Conservation (phyloP, 1,284 basidiomycete species). For the Ustilago tritici region DNA sequence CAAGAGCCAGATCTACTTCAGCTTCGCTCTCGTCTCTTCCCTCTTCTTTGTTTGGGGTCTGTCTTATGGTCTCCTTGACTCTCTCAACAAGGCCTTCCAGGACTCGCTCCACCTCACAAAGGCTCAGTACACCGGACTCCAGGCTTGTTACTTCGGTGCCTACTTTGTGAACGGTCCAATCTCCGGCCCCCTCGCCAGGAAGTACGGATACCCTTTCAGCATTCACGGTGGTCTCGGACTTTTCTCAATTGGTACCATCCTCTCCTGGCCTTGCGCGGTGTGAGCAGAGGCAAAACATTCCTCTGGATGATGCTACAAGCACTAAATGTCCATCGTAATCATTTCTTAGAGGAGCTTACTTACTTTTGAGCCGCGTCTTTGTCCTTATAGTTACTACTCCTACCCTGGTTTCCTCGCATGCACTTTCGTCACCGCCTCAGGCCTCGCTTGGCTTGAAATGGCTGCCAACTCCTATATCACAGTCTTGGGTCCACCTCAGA, state of each 20-base stretch:
- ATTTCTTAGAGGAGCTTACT: no score
- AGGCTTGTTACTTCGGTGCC: constrained; percentile 82
- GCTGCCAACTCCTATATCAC: constrained; percentile 85
- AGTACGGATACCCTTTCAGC: constrained; percentile 71
- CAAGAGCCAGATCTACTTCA: constrained; percentile 63
- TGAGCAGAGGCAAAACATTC: no score
- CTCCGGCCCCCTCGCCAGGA: constrained; percentile 55
- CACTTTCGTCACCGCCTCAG: constrained; percentile 75
- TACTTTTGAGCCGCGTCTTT: no score
- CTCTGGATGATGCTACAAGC: no score
- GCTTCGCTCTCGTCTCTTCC: constrained; percentile 80
- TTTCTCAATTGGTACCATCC: constrained; percentile 39
- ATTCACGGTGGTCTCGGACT: constrained; percentile 78
- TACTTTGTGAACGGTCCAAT: constrained; percentile 45
- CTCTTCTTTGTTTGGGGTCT: constrained; percentile 82
- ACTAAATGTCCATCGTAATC: no score
- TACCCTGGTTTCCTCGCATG: constrained; percentile 47
- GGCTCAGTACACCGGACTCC: constrained; percentile 83
- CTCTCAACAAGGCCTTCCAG: constrained; percentile 85
- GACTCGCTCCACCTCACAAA: constrained; percentile 78
- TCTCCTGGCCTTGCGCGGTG: constrained; percentile 48
- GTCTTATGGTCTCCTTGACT: constrained; percentile 80
- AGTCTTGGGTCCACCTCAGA: constrained; percentile 75
- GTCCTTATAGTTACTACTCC: constrained; percentile 7
- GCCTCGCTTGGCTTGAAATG: constrained; percentile 74